Percentiles rank a stretch among this genome's conserved stretches.
Evolutionary conservation across 2,329 filamentous ascomycete species (phyloP).

Genomic region (Talaromyces sp.): DNA sequence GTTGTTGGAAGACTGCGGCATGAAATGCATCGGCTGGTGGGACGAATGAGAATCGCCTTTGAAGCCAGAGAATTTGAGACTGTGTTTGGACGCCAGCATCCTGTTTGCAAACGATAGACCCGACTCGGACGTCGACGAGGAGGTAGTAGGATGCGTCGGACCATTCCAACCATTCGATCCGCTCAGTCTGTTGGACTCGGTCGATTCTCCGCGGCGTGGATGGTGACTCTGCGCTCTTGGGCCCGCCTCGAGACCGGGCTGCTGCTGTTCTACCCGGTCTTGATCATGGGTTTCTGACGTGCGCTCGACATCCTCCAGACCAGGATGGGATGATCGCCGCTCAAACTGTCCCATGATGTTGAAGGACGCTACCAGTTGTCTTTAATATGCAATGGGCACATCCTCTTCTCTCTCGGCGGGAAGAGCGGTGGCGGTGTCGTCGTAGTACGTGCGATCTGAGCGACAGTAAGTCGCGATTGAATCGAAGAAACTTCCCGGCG

Average conservation of each 20-base stretch:
- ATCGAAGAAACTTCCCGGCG: not conserved
- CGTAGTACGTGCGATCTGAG: not conserved
- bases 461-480: not conserved
- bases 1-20: constrained; percentile 35
- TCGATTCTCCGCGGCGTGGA: constrained; percentile 7
- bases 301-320: constrained; percentile 28
- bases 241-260: constrained; percentile 17
- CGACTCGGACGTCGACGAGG: constrained; percentile 13
- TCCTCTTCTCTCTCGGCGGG: constrained; percentile 11
- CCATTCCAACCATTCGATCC: not conserved
- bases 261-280: constrained; percentile 3
- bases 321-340: constrained; percentile 28
- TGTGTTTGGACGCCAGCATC: constrained; percentile 19
- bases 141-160: constrained; percentile 8
- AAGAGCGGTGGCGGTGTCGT: constrained; percentile 6
- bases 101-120: constrained; percentile 17
- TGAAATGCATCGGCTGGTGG: constrained; percentile 27
- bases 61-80: constrained; percentile 1
- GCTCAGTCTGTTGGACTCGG: not conserved
- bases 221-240: not conserved
- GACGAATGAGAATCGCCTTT: constrained; percentile 16
- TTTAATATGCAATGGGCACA: constrained; percentile 12
- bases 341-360: constrained; percentile 33
- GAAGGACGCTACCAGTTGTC: constrained; percentile 16
- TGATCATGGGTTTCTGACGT: constrained; percentile 7